Conservation (phyloP, 352 stramenopile genomes). For the Pythium biforme region DNA sequence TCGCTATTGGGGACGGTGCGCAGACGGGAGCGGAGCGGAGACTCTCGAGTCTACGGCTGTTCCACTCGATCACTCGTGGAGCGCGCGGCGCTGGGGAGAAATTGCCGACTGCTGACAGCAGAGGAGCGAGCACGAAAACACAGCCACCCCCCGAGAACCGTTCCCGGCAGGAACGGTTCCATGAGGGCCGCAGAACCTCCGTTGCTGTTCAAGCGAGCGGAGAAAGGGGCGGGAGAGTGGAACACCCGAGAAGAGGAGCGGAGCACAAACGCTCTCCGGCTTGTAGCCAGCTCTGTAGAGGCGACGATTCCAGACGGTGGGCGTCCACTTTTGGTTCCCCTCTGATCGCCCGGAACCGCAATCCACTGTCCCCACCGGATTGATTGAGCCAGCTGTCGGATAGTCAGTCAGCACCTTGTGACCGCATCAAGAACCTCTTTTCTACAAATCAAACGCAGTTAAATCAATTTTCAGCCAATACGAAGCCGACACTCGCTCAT, state of each 20-base stretch:
- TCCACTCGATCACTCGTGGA: constrained; percentile 1
- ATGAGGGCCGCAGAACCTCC: neutral
- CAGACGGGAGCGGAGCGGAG: neutral
- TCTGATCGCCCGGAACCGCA: neutral
- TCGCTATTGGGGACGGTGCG: too few relatives aligned
- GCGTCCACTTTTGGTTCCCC: constrained; percentile 4
- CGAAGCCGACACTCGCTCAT: neutral
- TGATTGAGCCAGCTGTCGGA: constrained; percentile 19
- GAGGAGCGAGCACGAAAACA: neutral
- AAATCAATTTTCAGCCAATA: constrained; percentile 8
- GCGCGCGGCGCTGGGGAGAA: constrained; percentile 14
- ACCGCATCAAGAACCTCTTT: constrained; percentile 14
- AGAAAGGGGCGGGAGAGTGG: neutral
- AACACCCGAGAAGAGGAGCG: constrained; percentile 2
- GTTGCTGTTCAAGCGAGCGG: neutral
- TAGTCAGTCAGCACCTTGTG: constrained; percentile 9
- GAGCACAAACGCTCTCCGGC: neutral
- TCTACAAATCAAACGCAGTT: constrained; percentile 7
- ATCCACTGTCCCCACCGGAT: constrained; percentile 10
- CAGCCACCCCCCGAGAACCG: neutral
- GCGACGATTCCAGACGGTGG: neutral
- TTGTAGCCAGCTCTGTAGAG: constrained; percentile 17
- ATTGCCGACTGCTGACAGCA: constrained; percentile 20
- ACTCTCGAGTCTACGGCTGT: constrained; percentile 7
- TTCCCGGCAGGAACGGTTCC: too few relatives aligned